Evolutionary conservation across 2,329 filamentous ascomycete genomes (phyloP), one percentile per base, ranked within the genome.

Genomic region (Lachnellula suecica): DNA sequence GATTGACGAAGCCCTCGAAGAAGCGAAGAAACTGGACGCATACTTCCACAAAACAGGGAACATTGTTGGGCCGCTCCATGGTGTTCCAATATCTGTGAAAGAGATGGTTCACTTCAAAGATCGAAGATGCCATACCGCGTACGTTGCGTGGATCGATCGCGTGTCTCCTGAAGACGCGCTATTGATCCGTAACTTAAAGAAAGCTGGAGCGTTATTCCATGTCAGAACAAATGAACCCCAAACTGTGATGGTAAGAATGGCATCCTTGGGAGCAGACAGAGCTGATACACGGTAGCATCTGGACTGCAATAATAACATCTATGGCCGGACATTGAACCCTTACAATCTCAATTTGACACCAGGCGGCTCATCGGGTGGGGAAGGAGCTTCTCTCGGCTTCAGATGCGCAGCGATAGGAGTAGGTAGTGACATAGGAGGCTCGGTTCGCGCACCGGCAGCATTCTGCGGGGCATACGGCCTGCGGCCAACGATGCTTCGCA

Each of bases 201-300:
- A 52, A 10, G 52, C 52, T 11, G 79, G 79, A 2, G 72, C 72
- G 3, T 73, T 89, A 0, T 70, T 85, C 25, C 85, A 87, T 55
- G 76, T 79, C 54, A 88, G 88, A 67, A 88, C 85, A 1, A 88
- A 87, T 58, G 73, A 88, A 2, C 84, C 85, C 1, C 78, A 81
- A 53, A 77, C 77, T 0, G 65, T 81, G 53, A 72, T 72, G 51
- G n/a, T n/a, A n/a, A n/a, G n/a, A n/a, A n/a, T n/a, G n/a, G n/a
- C n/a, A n/a, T n/a, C n/a, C n/a, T n/a, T n/a, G n/a, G n/a, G n/a
- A n/a, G n/a, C n/a, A n/a, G n/a, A n/a, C n/a, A n/a, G n/a, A n/a
- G n/a, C n/a, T n/a, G n/a, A n/a, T n/a, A n/a, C n/a, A n/a, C n/a
- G n/a, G n/a, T n/a, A n/a, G n/a, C 44, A 38, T 27, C 23, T 44